Conservation (phyloP, 2,329 filamentous ascomycete species). For the Colletotrichum aenigma region DNA sequence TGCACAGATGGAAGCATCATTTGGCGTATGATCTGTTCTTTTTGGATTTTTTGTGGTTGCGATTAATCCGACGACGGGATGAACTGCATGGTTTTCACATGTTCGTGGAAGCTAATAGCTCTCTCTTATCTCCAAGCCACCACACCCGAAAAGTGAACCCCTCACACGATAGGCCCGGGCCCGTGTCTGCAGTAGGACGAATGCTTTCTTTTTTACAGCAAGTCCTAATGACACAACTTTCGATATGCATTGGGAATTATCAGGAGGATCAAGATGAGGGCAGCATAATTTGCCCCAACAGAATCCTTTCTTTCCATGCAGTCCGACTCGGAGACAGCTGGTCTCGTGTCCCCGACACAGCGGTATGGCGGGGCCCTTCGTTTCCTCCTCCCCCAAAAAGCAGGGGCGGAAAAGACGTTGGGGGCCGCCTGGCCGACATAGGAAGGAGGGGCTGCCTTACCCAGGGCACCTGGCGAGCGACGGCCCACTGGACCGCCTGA, state of each 20-base stretch:
- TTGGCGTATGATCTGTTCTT: background rate
- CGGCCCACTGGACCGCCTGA: background rate
- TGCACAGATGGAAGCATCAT: background rate
- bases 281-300: background rate
- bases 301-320: background rate
- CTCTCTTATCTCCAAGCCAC: background rate
- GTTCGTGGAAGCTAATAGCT: background rate
- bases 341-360: background rate
- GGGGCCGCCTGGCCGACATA: background rate
- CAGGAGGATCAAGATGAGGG: background rate
- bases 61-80: background rate
- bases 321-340: background rate
- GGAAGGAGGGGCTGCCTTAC: background rate
- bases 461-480: background rate
- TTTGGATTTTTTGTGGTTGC: background rate
- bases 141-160: background rate
- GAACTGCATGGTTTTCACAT: slow-evolving; percentile 12
- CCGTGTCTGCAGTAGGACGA: background rate
- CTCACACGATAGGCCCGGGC: background rate
- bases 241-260: background rate
- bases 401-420: background rate
- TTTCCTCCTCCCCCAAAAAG: background rate
- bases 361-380: background rate
- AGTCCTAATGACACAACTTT: background rate
- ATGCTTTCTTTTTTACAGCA: background rate